These are phyloP conservation scores for Lentinula guzmanii DNA, from an alignment of 768 basidiomycete species.

Conservation along the genomic window DNA sequence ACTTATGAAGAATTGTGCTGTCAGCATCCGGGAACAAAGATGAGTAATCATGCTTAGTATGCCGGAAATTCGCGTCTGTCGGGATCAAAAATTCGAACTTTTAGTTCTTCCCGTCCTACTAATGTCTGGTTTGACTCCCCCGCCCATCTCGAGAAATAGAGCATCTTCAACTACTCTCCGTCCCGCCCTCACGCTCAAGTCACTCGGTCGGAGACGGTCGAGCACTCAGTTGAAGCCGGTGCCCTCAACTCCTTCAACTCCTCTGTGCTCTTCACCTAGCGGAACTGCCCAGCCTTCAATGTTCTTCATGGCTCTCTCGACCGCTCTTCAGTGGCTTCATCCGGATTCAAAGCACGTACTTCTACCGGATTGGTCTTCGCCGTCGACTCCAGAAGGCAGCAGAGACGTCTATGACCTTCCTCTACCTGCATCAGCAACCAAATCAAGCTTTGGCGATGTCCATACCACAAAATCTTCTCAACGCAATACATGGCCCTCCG, in stretches of 20 bases:
- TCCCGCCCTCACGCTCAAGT: conserved; percentile 41
- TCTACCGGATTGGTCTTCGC: conserved; percentile 32
- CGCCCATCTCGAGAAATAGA: conserved; percentile 42
- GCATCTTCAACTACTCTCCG: conserved; percentile 57
- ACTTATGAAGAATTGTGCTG: neutral
- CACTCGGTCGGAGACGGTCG: conserved; percentile 52
- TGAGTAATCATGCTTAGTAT: neutral
- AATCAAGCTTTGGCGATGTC: conserved; percentile 37
- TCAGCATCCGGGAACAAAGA: neutral
- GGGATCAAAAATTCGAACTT: neutral
- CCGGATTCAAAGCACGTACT: conserved; percentile 30
- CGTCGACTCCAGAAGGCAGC: conserved; percentile 37
- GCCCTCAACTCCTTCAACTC: conserved; percentile 15
- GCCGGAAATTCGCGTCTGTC: neutral
- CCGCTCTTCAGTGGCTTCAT: conserved; percentile 50
- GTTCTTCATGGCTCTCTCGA: conserved; percentile 44
- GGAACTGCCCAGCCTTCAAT: conserved; percentile 30
- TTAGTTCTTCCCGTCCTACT: conserved; percentile 11
- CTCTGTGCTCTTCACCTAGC: conserved; percentile 8
- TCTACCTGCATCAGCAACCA: conserved; percentile 44
- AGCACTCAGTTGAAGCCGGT: conserved; percentile 34
- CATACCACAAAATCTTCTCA: conserved; percentile 31
- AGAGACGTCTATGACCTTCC: conserved; percentile 47
- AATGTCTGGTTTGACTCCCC: conserved; percentile 21
- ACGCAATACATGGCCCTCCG: conserved; percentile 16